Evolutionary conservation across 2,329 filamentous ascomycete species (phyloP).

Genomic region (Elsinoe perseae): DNA sequence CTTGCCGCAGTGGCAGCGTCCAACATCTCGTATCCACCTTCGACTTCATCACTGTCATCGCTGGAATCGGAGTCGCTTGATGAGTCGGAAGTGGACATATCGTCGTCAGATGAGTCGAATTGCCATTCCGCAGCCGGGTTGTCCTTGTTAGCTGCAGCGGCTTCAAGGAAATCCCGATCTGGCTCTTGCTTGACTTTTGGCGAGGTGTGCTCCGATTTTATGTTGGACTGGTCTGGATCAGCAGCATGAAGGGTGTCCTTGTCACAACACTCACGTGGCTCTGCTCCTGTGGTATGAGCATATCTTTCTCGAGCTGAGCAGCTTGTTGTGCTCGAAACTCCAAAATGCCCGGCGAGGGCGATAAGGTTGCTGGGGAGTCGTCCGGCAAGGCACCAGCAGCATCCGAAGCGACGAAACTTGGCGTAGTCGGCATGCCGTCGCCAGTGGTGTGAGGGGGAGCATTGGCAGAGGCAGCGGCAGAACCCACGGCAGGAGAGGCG

Average conservation of each 20-base stretch:
- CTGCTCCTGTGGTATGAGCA: neutral
- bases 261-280: neutral
- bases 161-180: slow-evolving; percentile 38
- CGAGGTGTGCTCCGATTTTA: neutral
- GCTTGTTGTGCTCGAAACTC: neutral
- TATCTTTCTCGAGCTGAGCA: neutral
- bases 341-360: neutral
- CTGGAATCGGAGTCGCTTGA: slow-evolving; percentile 34
- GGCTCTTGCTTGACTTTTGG: neutral
- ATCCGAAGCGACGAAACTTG: neutral
- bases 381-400: neutral
- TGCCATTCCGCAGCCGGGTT: slow-evolving; percentile 72
- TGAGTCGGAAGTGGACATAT: slow-evolving; percentile 45
- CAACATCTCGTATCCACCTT: slow-evolving; percentile 62
- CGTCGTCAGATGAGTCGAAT: slow-evolving; percentile 52
- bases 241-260: neutral
- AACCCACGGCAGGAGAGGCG: neutral
- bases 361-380: neutral
- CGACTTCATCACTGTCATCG: slow-evolving; percentile 48
- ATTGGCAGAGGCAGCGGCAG: neutral
- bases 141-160: slow-evolving; percentile 39
- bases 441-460: neutral
- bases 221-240: neutral
- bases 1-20: slow-evolving; percentile 75
- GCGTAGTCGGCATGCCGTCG: neutral